These are phyloP conservation scores for Brasenia schreberi DNA, from an alignment of 164 flowering plant genomes.

Conservation along the genomic window DNA sequence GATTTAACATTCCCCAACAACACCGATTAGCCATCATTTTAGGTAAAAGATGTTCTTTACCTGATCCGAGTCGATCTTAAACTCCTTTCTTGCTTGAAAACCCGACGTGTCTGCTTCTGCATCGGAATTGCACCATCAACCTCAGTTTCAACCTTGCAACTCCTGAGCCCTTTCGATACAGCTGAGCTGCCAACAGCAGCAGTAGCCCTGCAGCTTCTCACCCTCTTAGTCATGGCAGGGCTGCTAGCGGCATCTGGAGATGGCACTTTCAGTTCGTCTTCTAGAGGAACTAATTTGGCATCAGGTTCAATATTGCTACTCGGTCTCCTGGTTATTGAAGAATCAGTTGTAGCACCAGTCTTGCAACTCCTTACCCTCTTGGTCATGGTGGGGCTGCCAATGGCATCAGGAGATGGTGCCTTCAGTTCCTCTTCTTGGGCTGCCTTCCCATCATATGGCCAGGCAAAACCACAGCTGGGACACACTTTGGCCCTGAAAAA, in stretches of 20 bases:
- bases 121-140: constrained; percentile 22
- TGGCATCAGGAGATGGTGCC: not conserved
- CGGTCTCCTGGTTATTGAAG: not conserved
- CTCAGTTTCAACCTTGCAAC: not conserved
- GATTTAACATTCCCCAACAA: not conserved
- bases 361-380: not conserved
- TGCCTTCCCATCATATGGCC: constrained; percentile 17
- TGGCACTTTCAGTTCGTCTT: not conserved
- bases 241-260: not conserved
- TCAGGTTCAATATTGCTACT: not conserved
- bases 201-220: not conserved
- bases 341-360: not conserved
- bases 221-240: not conserved
- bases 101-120: constrained; percentile 3
- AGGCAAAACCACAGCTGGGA: constrained; percentile 52
- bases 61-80: not conserved
- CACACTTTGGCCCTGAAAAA: constrained; percentile 42
- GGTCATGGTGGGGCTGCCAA: not conserved
- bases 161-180: not conserved
- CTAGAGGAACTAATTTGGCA: not conserved
- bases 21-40: not conserved
- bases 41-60: not conserved
- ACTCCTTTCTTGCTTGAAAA: not conserved
- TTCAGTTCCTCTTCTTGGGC: not conserved
- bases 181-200: not conserved